Evolutionary conservation across 805 yeast species (phyloP).

Genomic region (Monosporozyma yasuniensis): DNA sequence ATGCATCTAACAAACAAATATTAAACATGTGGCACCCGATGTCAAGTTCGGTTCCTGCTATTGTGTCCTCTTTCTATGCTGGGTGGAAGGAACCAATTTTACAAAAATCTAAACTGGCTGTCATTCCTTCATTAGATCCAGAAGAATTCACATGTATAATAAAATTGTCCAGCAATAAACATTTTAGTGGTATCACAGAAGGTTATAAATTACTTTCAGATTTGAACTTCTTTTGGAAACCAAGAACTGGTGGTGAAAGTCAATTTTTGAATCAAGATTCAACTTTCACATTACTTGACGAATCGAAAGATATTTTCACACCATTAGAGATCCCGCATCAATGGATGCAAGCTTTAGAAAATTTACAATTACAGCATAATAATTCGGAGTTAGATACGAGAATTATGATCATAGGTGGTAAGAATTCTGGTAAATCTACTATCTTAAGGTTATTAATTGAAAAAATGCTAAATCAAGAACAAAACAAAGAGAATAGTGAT

Average conservation of each 20-base stretch:
- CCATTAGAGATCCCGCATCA: slow-evolving; percentile 13
- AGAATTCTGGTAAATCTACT: slow-evolving; percentile 79
- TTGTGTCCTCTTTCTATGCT: slow-evolving; percentile 25
- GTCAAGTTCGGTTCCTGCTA: slow-evolving; percentile 22
- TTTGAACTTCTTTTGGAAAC: slow-evolving; percentile 18
- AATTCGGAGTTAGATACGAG: slow-evolving; percentile 22
- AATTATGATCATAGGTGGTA: slow-evolving; percentile 37
- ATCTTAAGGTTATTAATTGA: slow-evolving; percentile 49
- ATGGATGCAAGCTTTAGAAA: slow-evolving; percentile 20
- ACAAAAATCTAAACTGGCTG: slow-evolving; percentile 7
- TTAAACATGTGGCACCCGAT: slow-evolving; percentile 25
- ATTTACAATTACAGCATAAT: slow-evolving; percentile 16
- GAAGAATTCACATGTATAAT: slow-evolving; percentile 20
- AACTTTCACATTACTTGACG: slow-evolving; percentile 12
- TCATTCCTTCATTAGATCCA: slow-evolving; percentile 5
- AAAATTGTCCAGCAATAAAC: slow-evolving; percentile 10
- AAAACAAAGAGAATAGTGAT: neutral
- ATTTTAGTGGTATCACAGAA: slow-evolving; percentile 10
- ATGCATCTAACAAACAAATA: slow-evolving; percentile 15
- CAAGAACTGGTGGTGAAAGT: neutral
- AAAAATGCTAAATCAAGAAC: slow-evolving; percentile 23
- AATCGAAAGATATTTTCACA: slow-evolving; percentile 6
- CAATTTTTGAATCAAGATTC: slow-evolving; percentile 3
- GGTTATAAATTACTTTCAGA: slow-evolving; percentile 14
- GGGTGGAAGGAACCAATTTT: slow-evolving; percentile 24